Conservation (phyloP, 768 basidiomycete genomes). For the Lentinula edodes region DNA sequence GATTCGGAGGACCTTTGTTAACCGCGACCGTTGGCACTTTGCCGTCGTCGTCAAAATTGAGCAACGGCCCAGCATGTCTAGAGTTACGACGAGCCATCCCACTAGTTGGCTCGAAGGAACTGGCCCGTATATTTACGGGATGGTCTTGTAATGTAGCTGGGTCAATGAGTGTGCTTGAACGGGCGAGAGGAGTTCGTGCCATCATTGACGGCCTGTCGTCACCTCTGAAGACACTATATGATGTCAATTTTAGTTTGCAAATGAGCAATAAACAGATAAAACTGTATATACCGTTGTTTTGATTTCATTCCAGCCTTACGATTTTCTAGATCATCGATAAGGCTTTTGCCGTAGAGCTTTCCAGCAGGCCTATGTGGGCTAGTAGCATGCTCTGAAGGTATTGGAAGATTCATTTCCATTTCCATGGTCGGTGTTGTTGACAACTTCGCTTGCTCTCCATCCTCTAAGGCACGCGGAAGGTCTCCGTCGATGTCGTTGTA, state of each 20-base stretch:
- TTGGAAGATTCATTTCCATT: constrained; percentile 29
- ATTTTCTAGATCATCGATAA: constrained; percentile 85
- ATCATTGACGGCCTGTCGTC: constrained; percentile 93
- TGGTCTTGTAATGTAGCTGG: constrained; percentile 49
- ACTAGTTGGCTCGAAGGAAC: constrained; percentile 36
- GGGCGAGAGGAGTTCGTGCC: constrained; percentile 51
- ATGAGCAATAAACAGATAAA: background rate
- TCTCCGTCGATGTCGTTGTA: constrained; percentile 54
- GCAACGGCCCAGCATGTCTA: constrained; percentile 52
- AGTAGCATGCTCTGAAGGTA: constrained; percentile 22
- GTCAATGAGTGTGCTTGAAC: constrained; percentile 67
- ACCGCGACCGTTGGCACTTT: constrained; percentile 21
- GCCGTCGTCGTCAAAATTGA: constrained; percentile 56
- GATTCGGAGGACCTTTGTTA: constrained; percentile 33
- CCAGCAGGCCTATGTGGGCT: constrained; percentile 59
- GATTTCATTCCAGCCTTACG: constrained; percentile 79
- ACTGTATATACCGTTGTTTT: constrained; percentile 64
- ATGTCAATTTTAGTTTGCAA: background rate
- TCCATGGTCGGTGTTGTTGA: constrained; percentile 20
- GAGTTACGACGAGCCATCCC: constrained; percentile 45
- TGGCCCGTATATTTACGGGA: constrained; percentile 40
- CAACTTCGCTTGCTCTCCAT: constrained; percentile 71
- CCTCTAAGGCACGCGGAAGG: constrained; percentile 68
- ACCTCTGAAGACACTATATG: constrained; percentile 73
- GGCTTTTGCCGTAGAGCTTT: constrained; percentile 79